Evolutionary conservation across 2,329 filamentous ascomycete species (phyloP).

Genomic region (Aspergillus latus): DNA sequence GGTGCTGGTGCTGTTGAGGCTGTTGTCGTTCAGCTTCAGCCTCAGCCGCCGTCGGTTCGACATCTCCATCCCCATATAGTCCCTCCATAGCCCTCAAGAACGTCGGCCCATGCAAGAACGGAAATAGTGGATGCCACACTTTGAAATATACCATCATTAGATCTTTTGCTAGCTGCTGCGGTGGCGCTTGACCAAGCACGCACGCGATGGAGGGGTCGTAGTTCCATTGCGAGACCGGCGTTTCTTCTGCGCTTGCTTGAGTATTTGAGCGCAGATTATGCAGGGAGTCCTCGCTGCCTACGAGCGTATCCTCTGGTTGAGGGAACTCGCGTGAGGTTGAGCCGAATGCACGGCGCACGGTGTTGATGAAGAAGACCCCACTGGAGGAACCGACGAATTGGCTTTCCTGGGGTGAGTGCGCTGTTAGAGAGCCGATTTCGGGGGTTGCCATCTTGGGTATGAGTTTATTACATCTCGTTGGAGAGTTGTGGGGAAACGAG

Average conservation of each 20-base stretch:
- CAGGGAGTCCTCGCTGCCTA: constrained; percentile 28
- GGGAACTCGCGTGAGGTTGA: constrained; percentile 27
- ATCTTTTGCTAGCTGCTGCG: constrained; percentile 37
- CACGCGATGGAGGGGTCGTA: constrained; percentile 30
- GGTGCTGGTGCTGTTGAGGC: no score
- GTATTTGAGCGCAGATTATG: neutral
- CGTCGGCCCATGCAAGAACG: constrained; percentile 53
- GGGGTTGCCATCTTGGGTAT: constrained; percentile 29
- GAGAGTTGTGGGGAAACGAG: neutral
- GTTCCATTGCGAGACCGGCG: constrained; percentile 24
- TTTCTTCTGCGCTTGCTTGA: constrained; percentile 8
- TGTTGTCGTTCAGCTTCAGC: no score
- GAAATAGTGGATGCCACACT: constrained; percentile 55
- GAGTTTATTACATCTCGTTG: neutral
- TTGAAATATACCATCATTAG: constrained; percentile 53
- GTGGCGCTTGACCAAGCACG: constrained; percentile 29
- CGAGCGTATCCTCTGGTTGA: constrained; percentile 31
- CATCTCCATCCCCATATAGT: constrained; percentile 36
- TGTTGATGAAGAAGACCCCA: constrained; percentile 56
- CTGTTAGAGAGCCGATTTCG: constrained; percentile 45
- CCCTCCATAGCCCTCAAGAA: constrained; percentile 49
- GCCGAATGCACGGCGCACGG: constrained; percentile 53
- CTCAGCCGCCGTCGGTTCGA: no score
- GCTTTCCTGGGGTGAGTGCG: constrained; percentile 46
- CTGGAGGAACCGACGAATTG: constrained; percentile 55